Base-by-base conservation (phyloP, 2,329 filamentous ascomycete genomes). In the Paracamarosporium sp. region DNA sequence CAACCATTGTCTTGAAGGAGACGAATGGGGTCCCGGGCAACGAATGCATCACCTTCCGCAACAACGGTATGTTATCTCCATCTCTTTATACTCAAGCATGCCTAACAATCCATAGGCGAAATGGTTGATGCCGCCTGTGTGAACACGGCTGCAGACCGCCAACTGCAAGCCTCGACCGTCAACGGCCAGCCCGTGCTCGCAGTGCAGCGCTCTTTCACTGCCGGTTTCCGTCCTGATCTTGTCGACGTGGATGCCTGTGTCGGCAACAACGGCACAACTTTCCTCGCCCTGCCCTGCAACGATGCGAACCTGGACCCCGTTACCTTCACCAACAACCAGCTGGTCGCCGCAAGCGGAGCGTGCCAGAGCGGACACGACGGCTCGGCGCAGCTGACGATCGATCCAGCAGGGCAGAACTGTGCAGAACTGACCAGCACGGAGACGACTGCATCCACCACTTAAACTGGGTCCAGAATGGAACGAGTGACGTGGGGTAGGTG, bases 71-170 rank as follows among this genome's bases (percentile, higher is more conserved):
- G 15, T 25, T 20, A 22, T 8, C 36, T 56, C 28, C 46, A 50
- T 36, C n/a, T n/a, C n/a, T n/a, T n/a, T n/a, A n/a, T 41, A 41
- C 28, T 9, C 15, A 48, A 30, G 5, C 13, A 55, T 6, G 13
- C 6, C 51, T 40, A 60, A 55, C 30, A 24, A 2, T 13, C 27
- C 31, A 1, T 30, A 78, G 77, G 78, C 55, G 74, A 79, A 57
- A 79, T 80, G 20, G 78, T 80, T 44, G 74, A 80, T 50, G 76
- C 77, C 27, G 77, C 77, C 28, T 79, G 77, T 50, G 76, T 65
- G 3, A 62, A 75, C 59, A 65, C 65, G 2, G 66, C 76, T 6
- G 76, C 74, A 7, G 77, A 80, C 63, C 72, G 78, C n/a, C 75
- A 80, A 64, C 65, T 80, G 2, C 78, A 74, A 3, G 76, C 77